A percentile compares a stretch with the other conserved stretches of the same genome.
Conservation (phyloP, 345 rosid genomes). For the Citrus mangshanensis region DNA sequence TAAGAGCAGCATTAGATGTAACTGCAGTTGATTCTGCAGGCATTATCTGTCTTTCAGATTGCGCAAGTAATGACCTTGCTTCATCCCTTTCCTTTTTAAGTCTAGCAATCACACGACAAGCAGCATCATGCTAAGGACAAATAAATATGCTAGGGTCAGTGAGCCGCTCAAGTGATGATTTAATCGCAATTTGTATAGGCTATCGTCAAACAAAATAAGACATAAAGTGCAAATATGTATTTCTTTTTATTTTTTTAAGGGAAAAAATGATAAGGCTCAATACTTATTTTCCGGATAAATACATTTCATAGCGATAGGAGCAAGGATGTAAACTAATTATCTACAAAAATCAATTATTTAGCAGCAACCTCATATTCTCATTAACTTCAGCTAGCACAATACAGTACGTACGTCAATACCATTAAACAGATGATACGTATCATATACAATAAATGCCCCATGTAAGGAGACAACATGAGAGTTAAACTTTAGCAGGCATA, state of each 20-base stretch:
- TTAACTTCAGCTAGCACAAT: neutral
- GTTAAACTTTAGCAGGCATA: neutral
- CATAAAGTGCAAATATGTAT: no score
- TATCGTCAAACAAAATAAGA: neutral
- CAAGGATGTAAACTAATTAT: neutral
- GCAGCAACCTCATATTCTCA: neutral
- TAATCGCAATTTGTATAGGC: neutral
- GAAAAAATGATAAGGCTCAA: neutral
- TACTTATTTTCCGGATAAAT: neutral
- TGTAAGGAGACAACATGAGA: neutral
- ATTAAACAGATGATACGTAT: neutral
- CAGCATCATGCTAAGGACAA: conserved; percentile 84
- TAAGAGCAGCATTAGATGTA: conserved; percentile 43
- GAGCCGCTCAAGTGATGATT: neutral
- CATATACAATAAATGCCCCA: neutral
- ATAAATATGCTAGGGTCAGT: conserved; percentile 6
- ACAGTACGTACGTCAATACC: neutral
- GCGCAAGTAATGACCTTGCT: conserved; percentile 75
- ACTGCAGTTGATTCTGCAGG: conserved; percentile 51
- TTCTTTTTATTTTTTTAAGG: neutral
- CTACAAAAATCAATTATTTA: neutral
- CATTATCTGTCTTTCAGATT: conserved; percentile 64
- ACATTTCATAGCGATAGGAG: neutral
- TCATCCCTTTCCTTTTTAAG: conserved; percentile 94
- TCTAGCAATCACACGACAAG: conserved; percentile 99